Base-by-base conservation (phyloP, 352 stramenopile genomes). In the Globisporangium emineosum region DNA sequence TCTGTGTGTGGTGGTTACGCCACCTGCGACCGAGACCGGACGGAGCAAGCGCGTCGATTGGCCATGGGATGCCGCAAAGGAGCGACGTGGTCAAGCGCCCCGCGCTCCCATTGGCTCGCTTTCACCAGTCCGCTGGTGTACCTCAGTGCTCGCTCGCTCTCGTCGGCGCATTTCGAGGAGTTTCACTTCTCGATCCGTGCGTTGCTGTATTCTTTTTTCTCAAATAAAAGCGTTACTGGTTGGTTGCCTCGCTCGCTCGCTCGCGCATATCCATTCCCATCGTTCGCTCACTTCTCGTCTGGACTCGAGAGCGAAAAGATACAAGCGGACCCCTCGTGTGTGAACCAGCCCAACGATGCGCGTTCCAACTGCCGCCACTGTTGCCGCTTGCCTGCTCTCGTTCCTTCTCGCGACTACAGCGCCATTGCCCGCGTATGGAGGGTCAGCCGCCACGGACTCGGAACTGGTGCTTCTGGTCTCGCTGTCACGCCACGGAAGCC, bases 391-490 rank as follows among this genome's bases (percentile, higher is more conserved):
- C 10, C 25, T 64, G 47, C 37, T 64, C 33, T 56, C 40, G 55
- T 19, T 64, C 9, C 47, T 68, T 27, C 7, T 30, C 33, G 53
- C 45, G 2, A 55, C 17, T 33, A 12, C 43, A 19, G 47, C 27
- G 5, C 32, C 27, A n/a, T 1, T 17, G 29, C 13, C n/a, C 19
- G 51, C 17, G 21, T 43, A 30, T 19, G 23, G 13, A 42, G 32
- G 43, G 12, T 50, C 57, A 37, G 37, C 52, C 2, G n/a, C 45
- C 13, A 52, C 60, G 0, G 70, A 84, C 37, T 84, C 73, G 5
- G 78, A 90, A 66, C 71, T 92, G 21, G 76, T 91, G 65, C 58
- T 83, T 42, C 60, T 93, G 10, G 76, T 93, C 32, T 86, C 84
- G 42, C 58, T 94, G 32, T 89, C 81, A 8, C 83, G 85, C 12